Base-by-base conservation (phyloP, 768 basidiomycete species). In the Pleurotus djamor region DNA sequence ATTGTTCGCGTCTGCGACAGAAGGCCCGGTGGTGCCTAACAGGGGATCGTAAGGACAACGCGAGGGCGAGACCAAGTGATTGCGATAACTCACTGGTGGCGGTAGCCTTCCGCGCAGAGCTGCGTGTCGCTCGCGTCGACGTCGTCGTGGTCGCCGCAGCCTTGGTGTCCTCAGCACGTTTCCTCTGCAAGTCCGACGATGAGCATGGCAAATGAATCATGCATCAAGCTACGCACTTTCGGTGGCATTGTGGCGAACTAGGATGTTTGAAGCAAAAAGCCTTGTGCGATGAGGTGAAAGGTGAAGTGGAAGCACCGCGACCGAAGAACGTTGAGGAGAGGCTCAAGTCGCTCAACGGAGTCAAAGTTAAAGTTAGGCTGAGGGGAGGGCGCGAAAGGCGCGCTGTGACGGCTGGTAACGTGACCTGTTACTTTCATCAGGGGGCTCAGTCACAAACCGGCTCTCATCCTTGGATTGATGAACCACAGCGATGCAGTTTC, bases 111-210 rank as follows among this genome's bases (percentile, higher is more conserved):
- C 79, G 78, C 43, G 78, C 66, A 13, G 82, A 79, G 61, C 76
- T 79, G 55, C 76, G 79, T 37, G 79, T 80, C 36, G 75, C 66
- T 69, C 81, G 79, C 65, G 81, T 72, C 62, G 79, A 69, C 35
- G 76, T 61, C 36, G 76, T 47, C 36, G 76, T 47, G 14, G 69
- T 66, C 59, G 65, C 69, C 37, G 69, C 71, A 34, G 62, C 52
- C 35, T 66, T 65, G 57, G 71, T 48, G 41, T 79, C 78, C 34
- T 79, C 80, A 21, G 71, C 70, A 70, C 82, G 85, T 76, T 89
- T 90, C 63, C 88, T 76, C 88, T 90, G 66, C 6, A 28, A 45
- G 54, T 32, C 12, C 5, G 6, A 34, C 14, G 3, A 32, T 16
- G 51, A 58, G 32, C 61, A 14, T 5, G 41, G 37, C 12, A 28